A percentile compares a stretch with the other conserved stretches of the same genome.
phyloP scores from a whole-genome alignment of 441 rosid species.

The Codiaeum variegatum region DNA sequence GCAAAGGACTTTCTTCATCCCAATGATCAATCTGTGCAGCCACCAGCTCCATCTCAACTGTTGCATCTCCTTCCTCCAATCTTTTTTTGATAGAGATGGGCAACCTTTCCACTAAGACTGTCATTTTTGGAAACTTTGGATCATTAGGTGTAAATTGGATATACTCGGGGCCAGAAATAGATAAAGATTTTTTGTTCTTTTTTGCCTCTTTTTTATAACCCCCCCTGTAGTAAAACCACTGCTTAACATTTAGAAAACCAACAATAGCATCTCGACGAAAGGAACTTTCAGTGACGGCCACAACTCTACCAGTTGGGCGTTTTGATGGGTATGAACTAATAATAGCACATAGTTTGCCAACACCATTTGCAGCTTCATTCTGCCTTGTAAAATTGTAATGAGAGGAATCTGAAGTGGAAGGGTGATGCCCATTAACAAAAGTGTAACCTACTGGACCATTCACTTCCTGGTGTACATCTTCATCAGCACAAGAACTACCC shows the following conservation, averaged over 20 bases:
- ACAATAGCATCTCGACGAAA: constrained; percentile 57
- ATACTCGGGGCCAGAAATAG: constrained; percentile 38
- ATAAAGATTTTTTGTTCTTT: constrained; percentile 34
- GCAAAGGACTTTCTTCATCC: constrained; percentile 62
- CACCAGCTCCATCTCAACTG: constrained; percentile 69
- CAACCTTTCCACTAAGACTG: constrained; percentile 43
- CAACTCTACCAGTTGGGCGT: constrained; percentile 84
- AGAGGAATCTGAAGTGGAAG: constrained; percentile 27
- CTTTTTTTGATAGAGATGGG: constrained; percentile 64
- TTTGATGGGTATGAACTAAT: constrained; percentile 55
- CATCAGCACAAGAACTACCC: constrained; percentile 12
- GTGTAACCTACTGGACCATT: constrained; percentile 23
- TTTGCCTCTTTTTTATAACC: constrained; percentile 35
- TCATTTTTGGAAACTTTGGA: constrained; percentile 69
- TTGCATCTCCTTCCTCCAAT: constrained; percentile 56
- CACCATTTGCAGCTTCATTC: constrained; percentile 39
- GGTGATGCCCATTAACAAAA: constrained; percentile 28
- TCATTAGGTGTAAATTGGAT: constrained; percentile 62
- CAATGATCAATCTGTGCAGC: constrained; percentile 66
- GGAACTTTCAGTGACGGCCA: constrained; percentile 63
- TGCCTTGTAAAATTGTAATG: constrained; percentile 24
- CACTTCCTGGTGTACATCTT: constrained; percentile 14
- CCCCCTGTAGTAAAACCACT: constrained; percentile 48
- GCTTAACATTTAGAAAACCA: constrained; percentile 74
- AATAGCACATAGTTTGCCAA: constrained; percentile 49